Conservation (phyloP, 1,284 basidiomycete species). For the Trametes pubescens region DNA sequence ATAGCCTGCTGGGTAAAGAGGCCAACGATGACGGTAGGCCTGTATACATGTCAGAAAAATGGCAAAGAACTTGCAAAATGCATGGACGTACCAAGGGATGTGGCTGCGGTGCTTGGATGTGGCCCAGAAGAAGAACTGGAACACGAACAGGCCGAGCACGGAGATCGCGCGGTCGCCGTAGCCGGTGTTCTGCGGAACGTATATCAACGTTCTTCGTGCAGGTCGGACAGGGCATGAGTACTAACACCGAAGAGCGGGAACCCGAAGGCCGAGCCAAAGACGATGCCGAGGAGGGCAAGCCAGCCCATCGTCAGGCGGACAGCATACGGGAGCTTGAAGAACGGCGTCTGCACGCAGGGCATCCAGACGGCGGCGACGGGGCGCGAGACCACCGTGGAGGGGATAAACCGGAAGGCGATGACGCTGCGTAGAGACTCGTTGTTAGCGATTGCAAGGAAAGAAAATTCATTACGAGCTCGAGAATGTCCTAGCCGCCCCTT, state of each 20-base stretch:
- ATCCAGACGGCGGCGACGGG: conserved; percentile 75
- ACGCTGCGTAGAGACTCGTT: conserved; percentile 49
- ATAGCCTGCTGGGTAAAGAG: conserved; percentile 86
- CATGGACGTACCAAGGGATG: conserved; percentile 66
- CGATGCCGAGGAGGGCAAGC: conserved; percentile 74
- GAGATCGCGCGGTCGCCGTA: conserved; percentile 84
- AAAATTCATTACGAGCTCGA: neutral
- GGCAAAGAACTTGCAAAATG: neutral
- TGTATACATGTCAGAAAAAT: conserved; percentile 40
- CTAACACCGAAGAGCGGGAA: conserved; percentile 68
- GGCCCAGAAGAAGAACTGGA: conserved; percentile 77
- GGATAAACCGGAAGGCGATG: conserved; percentile 83
- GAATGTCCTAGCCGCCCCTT: neutral
- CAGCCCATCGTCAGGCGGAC: conserved; percentile 73
- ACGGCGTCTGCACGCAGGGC: conserved; percentile 70
- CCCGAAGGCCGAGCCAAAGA: conserved; percentile 86
- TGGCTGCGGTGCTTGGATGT: conserved; percentile 65
- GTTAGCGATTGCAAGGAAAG: conserved; percentile 3
- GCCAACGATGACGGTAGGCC: conserved; percentile 86
- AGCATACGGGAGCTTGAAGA: conserved; percentile 68
- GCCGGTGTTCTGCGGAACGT: conserved; percentile 57
- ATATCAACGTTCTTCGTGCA: conserved; percentile 34
- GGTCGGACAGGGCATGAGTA: conserved; percentile 21
- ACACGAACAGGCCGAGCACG: conserved; percentile 80
- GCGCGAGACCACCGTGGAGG: conserved; percentile 67